phyloP scores from a whole-genome alignment of 202 grass and related monocot genomes.

The Zizania palustris region DNA sequence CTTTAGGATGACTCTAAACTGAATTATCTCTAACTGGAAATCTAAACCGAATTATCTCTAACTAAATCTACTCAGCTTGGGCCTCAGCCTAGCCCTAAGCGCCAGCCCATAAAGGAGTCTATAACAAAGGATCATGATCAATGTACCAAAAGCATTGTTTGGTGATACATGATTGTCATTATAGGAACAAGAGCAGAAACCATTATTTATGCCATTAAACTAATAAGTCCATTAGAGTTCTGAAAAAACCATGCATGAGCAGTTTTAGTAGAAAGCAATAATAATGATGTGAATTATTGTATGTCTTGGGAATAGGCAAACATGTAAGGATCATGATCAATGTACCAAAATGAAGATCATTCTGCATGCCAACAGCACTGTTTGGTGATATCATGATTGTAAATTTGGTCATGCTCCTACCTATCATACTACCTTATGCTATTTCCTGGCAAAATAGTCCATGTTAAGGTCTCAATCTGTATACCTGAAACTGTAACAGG shows the following conservation, averaged over 20 bases:
- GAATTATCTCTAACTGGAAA: too few relatives aligned
- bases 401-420: slow-evolving; percentile 7
- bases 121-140: neutral
- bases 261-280: neutral
- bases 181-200: neutral
- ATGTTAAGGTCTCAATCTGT: slow-evolving; percentile 34
- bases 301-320: neutral
- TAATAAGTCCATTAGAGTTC: neutral
- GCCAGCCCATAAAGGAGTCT: too few relatives aligned
- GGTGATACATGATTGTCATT: neutral
- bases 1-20: too few relatives aligned
- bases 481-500: slow-evolving; percentile 94
- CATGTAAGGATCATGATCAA: neutral
- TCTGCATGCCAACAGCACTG: neutral
- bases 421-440: slow-evolving; percentile 20
- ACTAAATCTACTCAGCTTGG: too few relatives aligned
- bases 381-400: neutral
- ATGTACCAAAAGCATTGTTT: slow-evolving; percentile 20
- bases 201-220: neutral
- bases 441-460: slow-evolving; percentile 35
- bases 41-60: too few relatives aligned
- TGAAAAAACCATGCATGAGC: slow-evolving; percentile 27
- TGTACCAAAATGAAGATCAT: slow-evolving; percentile 23
- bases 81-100: too few relatives aligned
- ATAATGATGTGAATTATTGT: slow-evolving; percentile 24